Evolutionary conservation across 371 early-diverging fungal species (phyloP), one percentile per base, ranked within the genome.

Genomic region (Modicella reniformis): DNA sequence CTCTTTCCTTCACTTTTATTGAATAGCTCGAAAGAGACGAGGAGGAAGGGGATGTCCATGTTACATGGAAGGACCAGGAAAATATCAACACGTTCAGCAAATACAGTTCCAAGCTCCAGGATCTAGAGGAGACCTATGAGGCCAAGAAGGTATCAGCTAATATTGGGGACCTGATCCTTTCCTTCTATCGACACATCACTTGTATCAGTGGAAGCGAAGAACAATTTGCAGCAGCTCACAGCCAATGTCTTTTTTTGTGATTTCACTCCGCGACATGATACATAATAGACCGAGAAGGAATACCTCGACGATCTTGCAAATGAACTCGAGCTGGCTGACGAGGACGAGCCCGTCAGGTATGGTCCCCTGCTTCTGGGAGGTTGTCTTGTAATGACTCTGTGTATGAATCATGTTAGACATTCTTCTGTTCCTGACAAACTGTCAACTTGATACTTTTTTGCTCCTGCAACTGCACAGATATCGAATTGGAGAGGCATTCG

Each of bases 251-350:
- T 37, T 15, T 17, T 8, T 15, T 6, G 4, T 25, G 19, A 12
- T 3, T 25, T 53, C 15, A 26, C 28, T 62, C 21, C 84, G 28
- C 37, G 25, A 48, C 47, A 13, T 37, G 37, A 37, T 12, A 5
- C 26, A 6, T 40, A 25, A 3, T 63, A 76, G 77, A 72, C 69
- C n/a, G 97, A 97, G 74, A 90, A 92, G 70, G 97, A 96, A 73
- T 95, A 93, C 69, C 84, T 97, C 52, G 96, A 97, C 60, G 98
- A 98, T 80, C 88, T 97, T 23, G 82, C 90, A 4, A 82, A 83
- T 75, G 98, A 98, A 81, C 84, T 97, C 2, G 97, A 98, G 81
- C 84, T 98, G 13, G 90, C 91, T 0, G 97, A 97, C 74, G 97
- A 97, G 72, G 96, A 95, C 63, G 95, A 95, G 59, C 83, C 85